These are phyloP conservation scores for Salicornia ramosissima DNA, from an alignment of 148 eudicot genomes.

Conservation along the genomic window DNA sequence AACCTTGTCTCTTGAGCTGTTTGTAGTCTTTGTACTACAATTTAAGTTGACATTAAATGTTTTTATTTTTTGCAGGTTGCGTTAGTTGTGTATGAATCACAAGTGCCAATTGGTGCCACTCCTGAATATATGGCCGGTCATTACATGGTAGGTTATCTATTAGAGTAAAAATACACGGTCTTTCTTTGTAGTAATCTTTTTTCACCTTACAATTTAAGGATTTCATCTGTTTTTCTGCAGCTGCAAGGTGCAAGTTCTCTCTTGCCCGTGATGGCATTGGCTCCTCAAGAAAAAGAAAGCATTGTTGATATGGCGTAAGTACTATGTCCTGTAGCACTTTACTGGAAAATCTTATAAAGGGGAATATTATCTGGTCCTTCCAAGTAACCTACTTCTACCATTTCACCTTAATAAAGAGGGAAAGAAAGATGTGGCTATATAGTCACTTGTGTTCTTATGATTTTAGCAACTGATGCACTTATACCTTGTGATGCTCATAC, in stretches of 20 bases:
- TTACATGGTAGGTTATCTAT: conserved; percentile 61
- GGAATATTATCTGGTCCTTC: neutral
- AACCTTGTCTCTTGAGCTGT: neutral
- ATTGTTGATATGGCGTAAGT: conserved; percentile 91
- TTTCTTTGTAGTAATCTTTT: neutral
- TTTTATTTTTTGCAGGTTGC: conserved; percentile 64
- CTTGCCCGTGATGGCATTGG: conserved; percentile 89
- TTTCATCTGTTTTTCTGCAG: conserved; percentile 40
- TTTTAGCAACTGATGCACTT: neutral
- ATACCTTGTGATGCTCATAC: too few relatives aligned
- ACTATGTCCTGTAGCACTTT: neutral
- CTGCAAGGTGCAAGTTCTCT: conserved; percentile 86
- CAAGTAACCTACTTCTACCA: neutral
- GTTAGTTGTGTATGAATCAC: conserved; percentile 81
- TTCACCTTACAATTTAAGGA: neutral
- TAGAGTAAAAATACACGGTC: neutral
- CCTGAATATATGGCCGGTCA: conserved; percentile 97
- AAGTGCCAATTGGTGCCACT: conserved; percentile 97
- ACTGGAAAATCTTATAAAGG: neutral
- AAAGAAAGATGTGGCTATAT: neutral
- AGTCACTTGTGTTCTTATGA: neutral
- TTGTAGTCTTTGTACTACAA: neutral
- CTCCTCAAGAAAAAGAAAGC: conserved; percentile 81
- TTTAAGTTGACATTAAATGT: neutral
- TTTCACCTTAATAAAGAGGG: neutral